Base-by-base conservation (phyloP, 2,329 filamentous ascomycete species). In the Fusarium nurragi region DNA sequence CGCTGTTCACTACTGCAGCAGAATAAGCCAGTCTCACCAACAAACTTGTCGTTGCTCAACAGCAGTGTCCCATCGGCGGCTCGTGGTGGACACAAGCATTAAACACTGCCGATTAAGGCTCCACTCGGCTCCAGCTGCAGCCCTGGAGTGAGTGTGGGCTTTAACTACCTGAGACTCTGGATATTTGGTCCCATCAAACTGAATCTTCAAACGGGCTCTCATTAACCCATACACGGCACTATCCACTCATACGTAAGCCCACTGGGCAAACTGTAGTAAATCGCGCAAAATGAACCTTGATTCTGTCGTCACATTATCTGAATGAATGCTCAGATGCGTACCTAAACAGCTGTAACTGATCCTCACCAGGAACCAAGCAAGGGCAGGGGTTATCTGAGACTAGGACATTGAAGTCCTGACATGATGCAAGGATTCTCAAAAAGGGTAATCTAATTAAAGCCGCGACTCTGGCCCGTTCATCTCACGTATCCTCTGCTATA, bases 401-500 rank as follows among this genome's bases (percentile, higher is more conserved):
- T 67, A 67, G 64, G 64, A 67, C 53, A 67, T 67, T 64, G 59
- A 67, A 64, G 48, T 67, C 64, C 64, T 60, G 48, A 26, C 43
- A 50, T 57, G 45, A 66, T 60, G 46, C 49, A 60, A 39, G 63
- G 51, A 43, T 34, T 34, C 28, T 21, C n/a, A 51, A 26, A 22
- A 50, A 34, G 19, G 32, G 18, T 38, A 4, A 22, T 67, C 19
- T 46, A 19, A 47, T 48, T 57, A 68, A 56, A 68, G 54, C 64
- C 56, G 62, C 61, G 50, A 41, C 19, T 38, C 48, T 53, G 36
- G 49, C 41, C 52, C 46, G 37, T 43, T 37, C 37, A 34, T 40
- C 18, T 36, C 25, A 30, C 39, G 46, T 58, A 68, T 62, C 68
- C 68, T 71, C 68, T 68, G 66, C 38, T 68, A 67, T 62, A 48